These are phyloP conservation scores for Sclerotinia borealis DNA, from an alignment of 2,329 filamentous ascomycete genomes.

Conservation along the genomic window DNA sequence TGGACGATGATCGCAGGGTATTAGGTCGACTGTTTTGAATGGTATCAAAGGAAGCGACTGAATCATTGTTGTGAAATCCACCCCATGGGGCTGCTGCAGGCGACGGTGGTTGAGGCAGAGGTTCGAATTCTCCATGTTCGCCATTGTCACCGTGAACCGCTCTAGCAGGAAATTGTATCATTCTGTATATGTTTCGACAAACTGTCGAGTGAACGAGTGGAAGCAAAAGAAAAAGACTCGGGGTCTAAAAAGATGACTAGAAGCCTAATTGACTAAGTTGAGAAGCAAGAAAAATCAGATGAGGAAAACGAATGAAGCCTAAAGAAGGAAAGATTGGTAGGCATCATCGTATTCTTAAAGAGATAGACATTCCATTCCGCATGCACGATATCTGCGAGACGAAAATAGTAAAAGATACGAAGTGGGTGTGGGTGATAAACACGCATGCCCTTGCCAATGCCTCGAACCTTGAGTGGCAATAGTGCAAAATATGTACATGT, in stretches of 20 bases:
- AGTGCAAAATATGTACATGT: background rate
- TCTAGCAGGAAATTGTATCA: conserved; percentile 9
- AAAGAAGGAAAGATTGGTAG: background rate
- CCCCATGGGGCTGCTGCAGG: background rate
- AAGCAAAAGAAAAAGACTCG: background rate
- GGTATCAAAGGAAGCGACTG: background rate
- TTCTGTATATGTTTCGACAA: background rate
- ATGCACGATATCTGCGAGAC: conserved; percentile 1
- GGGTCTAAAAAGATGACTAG: background rate
- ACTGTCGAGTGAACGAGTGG: background rate
- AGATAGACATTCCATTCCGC: background rate
- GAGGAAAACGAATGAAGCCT: conserved; percentile 3
- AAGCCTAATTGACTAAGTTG: background rate
- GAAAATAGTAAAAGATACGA: background rate
- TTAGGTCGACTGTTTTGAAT: background rate
- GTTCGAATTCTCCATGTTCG: conserved; percentile 7
- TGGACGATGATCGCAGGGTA: background rate
- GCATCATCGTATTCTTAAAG: conserved; percentile 8
- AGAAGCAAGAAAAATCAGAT: background rate
- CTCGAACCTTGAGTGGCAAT: background rate
- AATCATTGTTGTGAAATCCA: background rate
- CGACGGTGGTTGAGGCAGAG: background rate
- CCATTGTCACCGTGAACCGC: background rate
- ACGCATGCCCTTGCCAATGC: background rate
- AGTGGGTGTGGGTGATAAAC: background rate